These are phyloP conservation scores for Petunia hybrid DNA, from an alignment of 305 asterid species.

Conservation along the genomic window DNA sequence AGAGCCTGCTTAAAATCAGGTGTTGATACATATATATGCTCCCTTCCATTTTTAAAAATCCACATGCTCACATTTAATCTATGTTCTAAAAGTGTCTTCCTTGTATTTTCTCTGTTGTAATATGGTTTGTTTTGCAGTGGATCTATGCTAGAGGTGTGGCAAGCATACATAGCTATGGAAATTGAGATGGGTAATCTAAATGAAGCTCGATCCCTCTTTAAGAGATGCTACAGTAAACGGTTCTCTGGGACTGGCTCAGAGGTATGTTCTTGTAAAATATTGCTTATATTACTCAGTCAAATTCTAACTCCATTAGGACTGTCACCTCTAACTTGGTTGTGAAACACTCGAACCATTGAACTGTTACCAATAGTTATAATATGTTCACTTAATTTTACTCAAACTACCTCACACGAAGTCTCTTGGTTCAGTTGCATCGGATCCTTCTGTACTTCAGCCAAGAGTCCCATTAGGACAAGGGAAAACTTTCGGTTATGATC, in stretches of 20 bases:
- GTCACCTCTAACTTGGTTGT: slow-evolving; percentile 21
- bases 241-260: slow-evolving; percentile 91
- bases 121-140: slow-evolving; percentile 62
- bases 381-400: slow-evolving; percentile 10
- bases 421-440: slow-evolving; percentile 6
- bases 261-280: slow-evolving; percentile 52
- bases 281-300: slow-evolving; percentile 7
- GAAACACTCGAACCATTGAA: neutral
- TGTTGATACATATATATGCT: slow-evolving; percentile 28
- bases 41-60: slow-evolving; percentile 35
- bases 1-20: slow-evolving; percentile 85
- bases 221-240: slow-evolving; percentile 83
- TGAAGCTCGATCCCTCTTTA: slow-evolving; percentile 92
- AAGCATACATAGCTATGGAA: slow-evolving; percentile 79
- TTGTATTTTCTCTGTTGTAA: slow-evolving; percentile 29
- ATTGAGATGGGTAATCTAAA: slow-evolving; percentile 66
- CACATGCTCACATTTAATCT: slow-evolving; percentile 23
- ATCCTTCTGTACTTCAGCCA: neutral
- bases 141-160: slow-evolving; percentile 91
- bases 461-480: slow-evolving; percentile 13
- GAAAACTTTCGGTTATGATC: neutral
- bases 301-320: neutral
- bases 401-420: neutral
- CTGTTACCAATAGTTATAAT: neutral
- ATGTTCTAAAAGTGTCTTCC: slow-evolving; percentile 6